phyloP scores from a whole-genome alignment of 139 green algal species.

The Spirogloea muscicola region DNA sequence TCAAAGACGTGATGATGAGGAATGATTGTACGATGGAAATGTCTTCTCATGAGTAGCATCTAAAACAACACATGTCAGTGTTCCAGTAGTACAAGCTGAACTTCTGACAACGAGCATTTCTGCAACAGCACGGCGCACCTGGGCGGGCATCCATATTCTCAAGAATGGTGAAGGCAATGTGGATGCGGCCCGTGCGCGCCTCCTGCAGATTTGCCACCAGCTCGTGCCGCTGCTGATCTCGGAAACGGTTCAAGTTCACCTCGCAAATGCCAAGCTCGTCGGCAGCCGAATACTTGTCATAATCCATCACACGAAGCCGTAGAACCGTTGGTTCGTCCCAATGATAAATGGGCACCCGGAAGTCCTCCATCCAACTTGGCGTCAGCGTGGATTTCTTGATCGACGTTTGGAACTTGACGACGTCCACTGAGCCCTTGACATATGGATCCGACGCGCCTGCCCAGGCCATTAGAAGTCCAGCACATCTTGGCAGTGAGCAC shows the following conservation, averaged over 20 bases:
- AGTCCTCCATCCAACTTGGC: slow-evolving; percentile 17
- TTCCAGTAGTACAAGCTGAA: no score
- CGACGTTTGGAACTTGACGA: slow-evolving; percentile 7
- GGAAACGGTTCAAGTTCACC: slow-evolving; percentile 3
- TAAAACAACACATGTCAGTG: no score
- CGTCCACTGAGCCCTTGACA: slow-evolving; percentile 15
- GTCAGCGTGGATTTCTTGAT: slow-evolving; percentile 22
- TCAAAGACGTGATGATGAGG: no score
- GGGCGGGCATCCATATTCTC: no score
- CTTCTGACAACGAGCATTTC: no score
- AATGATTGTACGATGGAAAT: no score
- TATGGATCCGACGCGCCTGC: slow-evolving; percentile 31
- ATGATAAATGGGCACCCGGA: slow-evolving; percentile 2
- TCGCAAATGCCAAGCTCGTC: slow-evolving; percentile 15
- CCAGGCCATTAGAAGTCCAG: no score
- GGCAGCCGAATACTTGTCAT: slow-evolving; percentile 14
- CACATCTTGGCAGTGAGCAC: no score
- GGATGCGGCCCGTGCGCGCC: slow-evolving; percentile 3
- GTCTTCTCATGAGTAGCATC: no score
- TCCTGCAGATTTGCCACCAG: slow-evolving; percentile 10
- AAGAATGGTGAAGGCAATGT: slow-evolving; percentile 23
- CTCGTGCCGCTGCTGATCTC: slow-evolving; percentile 2
- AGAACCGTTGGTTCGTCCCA: not conserved
- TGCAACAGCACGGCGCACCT: no score
- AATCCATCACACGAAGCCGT: slow-evolving; percentile 15